Conservation (phyloP, 306 rosid genomes). For the Albizia julibrissin region DNA sequence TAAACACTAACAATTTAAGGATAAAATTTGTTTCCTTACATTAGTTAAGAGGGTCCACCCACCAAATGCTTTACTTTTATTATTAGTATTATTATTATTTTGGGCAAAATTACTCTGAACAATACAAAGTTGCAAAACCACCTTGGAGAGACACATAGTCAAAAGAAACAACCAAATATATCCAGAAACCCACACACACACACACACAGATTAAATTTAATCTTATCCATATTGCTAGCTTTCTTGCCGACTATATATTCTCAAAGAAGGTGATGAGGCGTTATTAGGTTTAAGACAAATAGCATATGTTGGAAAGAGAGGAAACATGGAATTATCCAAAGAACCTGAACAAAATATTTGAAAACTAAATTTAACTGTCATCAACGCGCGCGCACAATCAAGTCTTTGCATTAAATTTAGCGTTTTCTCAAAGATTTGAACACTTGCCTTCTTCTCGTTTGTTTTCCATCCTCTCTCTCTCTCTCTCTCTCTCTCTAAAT, state of each 20-base stretch:
- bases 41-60: neutral
- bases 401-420: neutral
- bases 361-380: constrained; percentile 1
- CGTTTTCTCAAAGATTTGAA: neutral
- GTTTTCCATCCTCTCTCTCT: neutral
- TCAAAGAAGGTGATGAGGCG: neutral
- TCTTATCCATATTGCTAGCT: constrained; percentile 3
- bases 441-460: neutral
- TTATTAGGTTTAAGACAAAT: neutral
- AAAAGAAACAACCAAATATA: neutral
- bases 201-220: neutral
- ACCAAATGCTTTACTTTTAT: neutral
- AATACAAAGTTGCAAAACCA: too few relatives aligned
- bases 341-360: neutral
- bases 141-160: neutral
- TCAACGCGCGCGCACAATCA: neutral
- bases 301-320: neutral
- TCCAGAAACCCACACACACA: neutral
- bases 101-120: neutral
- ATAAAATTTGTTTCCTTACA: neutral
- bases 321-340: neutral
- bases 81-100: neutral
- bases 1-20: neutral
- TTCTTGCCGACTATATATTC: neutral
- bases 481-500: neutral